phyloP scores from a whole-genome alignment of 163 green algal species.

The Scenedesmus sp. region DNA sequence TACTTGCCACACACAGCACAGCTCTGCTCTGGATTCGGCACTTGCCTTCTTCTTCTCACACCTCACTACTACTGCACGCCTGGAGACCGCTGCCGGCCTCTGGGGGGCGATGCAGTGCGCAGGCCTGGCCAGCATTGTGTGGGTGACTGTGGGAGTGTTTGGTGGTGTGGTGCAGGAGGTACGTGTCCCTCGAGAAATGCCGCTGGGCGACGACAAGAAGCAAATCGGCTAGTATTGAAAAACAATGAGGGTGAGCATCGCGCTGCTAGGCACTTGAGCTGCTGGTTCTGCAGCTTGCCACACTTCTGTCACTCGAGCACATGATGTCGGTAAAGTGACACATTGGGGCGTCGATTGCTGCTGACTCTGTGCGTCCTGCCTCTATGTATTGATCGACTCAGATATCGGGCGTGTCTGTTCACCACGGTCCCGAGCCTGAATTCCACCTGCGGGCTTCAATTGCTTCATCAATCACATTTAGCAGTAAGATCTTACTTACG shows the following conservation, averaged over 20 bases:
- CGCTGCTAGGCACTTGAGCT: not conserved
- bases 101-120: not conserved
- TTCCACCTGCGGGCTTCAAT: not conserved
- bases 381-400: not conserved
- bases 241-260: not conserved
- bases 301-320: not conserved
- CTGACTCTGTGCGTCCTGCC: not conserved
- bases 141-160: constrained; percentile 3
- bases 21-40: not conserved
- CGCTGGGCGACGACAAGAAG: not conserved
- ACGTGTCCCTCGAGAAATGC: not conserved
- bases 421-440: not conserved
- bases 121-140: not conserved
- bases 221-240: not conserved
- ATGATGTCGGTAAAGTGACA: not conserved
- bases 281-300: not conserved
- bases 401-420: not conserved
- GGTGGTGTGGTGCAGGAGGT: not conserved
- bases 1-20: not conserved
- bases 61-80: not conserved
- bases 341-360: not conserved
- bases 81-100: not conserved
- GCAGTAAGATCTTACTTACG: not conserved
- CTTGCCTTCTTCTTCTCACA: not conserved
- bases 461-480: not conserved